Conservation (phyloP, 768 basidiomycete genomes). For the Pseudohyphozyma bogoriensis region DNA sequence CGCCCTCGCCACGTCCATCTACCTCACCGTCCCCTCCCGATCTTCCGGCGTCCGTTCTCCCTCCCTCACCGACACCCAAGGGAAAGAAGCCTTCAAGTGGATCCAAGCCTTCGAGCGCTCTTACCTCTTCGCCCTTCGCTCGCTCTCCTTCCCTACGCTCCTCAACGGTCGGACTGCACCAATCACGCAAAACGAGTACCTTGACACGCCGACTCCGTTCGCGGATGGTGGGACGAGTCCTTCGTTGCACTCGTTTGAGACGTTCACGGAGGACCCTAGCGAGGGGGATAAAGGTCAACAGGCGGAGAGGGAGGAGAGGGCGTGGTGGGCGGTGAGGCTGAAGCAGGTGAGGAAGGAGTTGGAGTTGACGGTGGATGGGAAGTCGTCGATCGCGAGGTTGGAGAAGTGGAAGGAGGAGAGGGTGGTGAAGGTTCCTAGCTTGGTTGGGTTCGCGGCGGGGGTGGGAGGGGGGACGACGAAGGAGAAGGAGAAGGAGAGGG, state of each 20-base stretch:
- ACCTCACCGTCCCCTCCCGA: conserved; percentile 36
- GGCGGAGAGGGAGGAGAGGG: conserved; percentile 57
- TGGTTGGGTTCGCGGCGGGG: too few relatives aligned
- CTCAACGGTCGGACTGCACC: neutral
- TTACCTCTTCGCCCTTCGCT: conserved; percentile 45
- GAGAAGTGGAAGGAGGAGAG: too few relatives aligned
- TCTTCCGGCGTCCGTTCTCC: neutral
- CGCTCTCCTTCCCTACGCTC: conserved; percentile 39
- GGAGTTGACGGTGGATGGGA: neutral
- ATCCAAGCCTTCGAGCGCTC: conserved; percentile 49
- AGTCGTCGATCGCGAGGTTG: too few relatives aligned
- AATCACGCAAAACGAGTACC: neutral
- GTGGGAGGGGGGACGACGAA: too few relatives aligned
- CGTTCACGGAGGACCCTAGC: too few relatives aligned
- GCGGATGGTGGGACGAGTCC: too few relatives aligned
- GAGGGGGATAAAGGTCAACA: too few relatives aligned
- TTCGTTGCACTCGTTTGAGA: too few relatives aligned
- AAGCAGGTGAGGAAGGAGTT: conserved; percentile 44
- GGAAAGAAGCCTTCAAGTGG: conserved; percentile 42
- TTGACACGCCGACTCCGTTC: too few relatives aligned
- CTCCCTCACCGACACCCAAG: conserved; percentile 6
- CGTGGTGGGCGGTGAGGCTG: conserved; percentile 63
- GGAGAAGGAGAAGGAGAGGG: too few relatives aligned
- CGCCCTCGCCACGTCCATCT: conserved; percentile 36
- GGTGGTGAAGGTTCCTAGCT: too few relatives aligned